These are phyloP conservation scores for Cutaneotrichosporon sp. DNA, from an alignment of 1,284 basidiomycete species.

Conservation along the genomic window DNA sequence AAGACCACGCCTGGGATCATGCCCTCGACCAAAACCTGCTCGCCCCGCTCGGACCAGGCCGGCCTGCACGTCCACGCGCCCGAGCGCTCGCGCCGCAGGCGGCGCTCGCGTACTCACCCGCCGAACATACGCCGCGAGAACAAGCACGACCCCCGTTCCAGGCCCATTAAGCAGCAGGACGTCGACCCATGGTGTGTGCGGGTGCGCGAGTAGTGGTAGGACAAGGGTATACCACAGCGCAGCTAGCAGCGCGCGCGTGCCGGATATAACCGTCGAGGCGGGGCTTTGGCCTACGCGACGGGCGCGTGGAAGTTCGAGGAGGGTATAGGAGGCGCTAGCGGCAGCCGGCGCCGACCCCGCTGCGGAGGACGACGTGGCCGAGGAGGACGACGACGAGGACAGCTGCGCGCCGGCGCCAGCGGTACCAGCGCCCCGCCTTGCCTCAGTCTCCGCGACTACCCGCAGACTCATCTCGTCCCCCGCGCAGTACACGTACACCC, in stretches of 20 bases:
- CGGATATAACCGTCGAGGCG: constrained; percentile 62
- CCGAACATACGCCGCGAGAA: constrained; percentile 64
- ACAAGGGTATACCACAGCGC: constrained; percentile 59
- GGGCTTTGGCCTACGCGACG: constrained; percentile 74
- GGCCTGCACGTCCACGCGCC: too few species aligned
- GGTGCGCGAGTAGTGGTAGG: constrained; percentile 47
- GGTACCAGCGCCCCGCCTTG: background rate
- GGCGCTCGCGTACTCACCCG: constrained; percentile 57
- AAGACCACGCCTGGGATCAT: too few species aligned
- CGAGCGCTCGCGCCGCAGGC: too few species aligned
- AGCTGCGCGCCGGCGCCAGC: too few species aligned
- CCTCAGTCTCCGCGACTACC: constrained; percentile 57
- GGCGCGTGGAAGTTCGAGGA: constrained; percentile 74
- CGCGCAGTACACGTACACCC: constrained; percentile 76
- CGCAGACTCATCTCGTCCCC: constrained; percentile 62
- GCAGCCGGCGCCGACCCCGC: too few species aligned
- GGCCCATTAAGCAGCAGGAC: constrained; percentile 89
- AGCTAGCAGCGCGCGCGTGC: constrained; percentile 57
- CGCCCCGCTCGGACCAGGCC: too few species aligned
- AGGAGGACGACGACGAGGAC: too few species aligned
- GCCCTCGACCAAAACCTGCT: too few species aligned
- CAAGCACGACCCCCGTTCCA: constrained; percentile 83
- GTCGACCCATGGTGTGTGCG: constrained; percentile 58
- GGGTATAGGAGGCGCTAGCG: constrained; percentile 21
- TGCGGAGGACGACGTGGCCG: too few species aligned